These are phyloP conservation scores for Lasiodiplodia gonubiensis DNA, from an alignment of 2,329 filamentous ascomycete species.

Conservation along the genomic window DNA sequence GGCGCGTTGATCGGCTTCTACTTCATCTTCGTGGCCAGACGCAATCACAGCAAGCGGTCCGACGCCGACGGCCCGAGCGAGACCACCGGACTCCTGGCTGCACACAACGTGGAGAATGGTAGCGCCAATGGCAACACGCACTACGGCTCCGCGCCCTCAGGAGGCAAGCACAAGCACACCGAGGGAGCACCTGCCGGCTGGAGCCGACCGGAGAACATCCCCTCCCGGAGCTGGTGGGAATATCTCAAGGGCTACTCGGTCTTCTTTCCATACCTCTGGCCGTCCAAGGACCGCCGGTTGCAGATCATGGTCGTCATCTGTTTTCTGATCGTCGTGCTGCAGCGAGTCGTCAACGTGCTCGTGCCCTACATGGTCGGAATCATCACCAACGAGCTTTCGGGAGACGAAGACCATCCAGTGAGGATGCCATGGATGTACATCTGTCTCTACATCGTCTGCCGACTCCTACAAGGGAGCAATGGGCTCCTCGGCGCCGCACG, in stretches of 20 bases:
- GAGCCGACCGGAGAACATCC: conserved; percentile 85
- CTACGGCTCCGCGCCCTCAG: conserved; percentile 57
- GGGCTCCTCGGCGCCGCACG: conserved; percentile 83
- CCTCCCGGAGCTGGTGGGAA: conserved; percentile 92
- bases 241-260: conserved; percentile 90
- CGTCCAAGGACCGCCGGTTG: conserved; percentile 75
- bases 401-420: conserved; percentile 49
- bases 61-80: conserved; percentile 54
- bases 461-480: conserved; percentile 85
- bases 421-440: conserved; percentile 76
- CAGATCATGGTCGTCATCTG: conserved; percentile 82
- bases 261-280: conserved; percentile 98
- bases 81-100: conserved; percentile 66
- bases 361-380: conserved; percentile 81
- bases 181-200: conserved; percentile 76
- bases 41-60: conserved; percentile 36
- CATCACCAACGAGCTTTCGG: conserved; percentile 77
- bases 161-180: conserved; percentile 51
- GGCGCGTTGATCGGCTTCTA: conserved; percentile 66
- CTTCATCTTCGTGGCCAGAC: conserved; percentile 56
- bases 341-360: conserved; percentile 83
- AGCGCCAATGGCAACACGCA: conserved; percentile 58
- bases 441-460: conserved; percentile 75
- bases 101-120: conserved; percentile 52
- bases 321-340: conserved; percentile 77